These are phyloP conservation scores for Cryoendolithus antarcticus DNA, from an alignment of 2,329 filamentous ascomycete species.

Conservation along the genomic window DNA sequence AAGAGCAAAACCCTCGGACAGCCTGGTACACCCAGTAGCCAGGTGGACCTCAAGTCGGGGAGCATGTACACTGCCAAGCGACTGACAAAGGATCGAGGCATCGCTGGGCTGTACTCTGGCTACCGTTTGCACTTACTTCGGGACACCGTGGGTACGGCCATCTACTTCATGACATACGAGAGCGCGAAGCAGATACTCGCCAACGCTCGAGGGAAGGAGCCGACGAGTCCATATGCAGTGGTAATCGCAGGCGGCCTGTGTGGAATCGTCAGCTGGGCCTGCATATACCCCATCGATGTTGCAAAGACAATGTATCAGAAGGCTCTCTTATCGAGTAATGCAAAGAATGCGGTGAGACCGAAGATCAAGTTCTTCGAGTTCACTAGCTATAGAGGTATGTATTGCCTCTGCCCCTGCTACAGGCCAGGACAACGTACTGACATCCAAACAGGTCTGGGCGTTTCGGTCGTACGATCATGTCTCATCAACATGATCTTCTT, in stretches of 20 bases:
- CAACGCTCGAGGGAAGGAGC: conserved; percentile 58
- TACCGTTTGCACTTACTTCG: conserved; percentile 73
- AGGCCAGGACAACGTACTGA: not conserved
- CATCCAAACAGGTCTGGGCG: conserved; percentile 43
- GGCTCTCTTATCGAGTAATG: conserved; percentile 60
- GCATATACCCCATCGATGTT: conserved; percentile 57
- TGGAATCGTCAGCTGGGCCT: conserved; percentile 74
- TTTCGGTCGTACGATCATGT: conserved; percentile 72
- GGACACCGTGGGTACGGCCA: conserved; percentile 70
- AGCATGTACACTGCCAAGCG: conserved; percentile 53
- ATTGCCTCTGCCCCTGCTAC: not conserved
- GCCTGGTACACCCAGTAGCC: conserved; percentile 2
- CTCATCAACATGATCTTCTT: conserved; percentile 84
- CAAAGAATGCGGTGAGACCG: conserved; percentile 39
- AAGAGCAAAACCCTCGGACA: not conserved
- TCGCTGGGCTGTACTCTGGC: conserved; percentile 65
- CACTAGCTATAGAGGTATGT: conserved; percentile 63
- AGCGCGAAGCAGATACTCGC: conserved; percentile 72
- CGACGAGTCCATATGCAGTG: conserved; percentile 69
- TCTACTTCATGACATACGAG: conserved; percentile 85
- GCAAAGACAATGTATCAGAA: conserved; percentile 79
- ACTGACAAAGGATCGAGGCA: conserved; percentile 62
- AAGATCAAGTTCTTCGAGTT: conserved; percentile 67
- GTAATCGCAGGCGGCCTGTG: conserved; percentile 68
- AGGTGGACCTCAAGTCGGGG: conserved; percentile 13